These are phyloP conservation scores for Neofusicoccum laricinum DNA, from an alignment of 2,329 filamentous ascomycete genomes.

Conservation along the genomic window DNA sequence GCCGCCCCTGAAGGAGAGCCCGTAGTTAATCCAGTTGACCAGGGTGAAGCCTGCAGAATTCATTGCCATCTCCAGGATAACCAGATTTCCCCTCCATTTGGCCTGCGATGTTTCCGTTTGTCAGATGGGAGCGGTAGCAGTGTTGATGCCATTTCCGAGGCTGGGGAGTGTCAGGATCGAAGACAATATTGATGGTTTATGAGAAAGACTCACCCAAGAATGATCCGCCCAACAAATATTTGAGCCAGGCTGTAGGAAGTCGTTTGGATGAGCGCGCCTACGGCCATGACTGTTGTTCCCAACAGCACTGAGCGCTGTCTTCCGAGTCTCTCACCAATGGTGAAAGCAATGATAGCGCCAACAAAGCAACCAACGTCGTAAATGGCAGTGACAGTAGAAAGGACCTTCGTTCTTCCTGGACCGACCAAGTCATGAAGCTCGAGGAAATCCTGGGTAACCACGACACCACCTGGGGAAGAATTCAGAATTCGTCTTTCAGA, in stretches of 20 bases:
- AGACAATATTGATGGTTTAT: no score
- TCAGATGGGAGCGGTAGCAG: constrained; percentile 50
- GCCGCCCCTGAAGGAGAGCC: constrained; percentile 46
- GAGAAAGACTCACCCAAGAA: constrained; percentile 28
- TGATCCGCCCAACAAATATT: constrained; percentile 50
- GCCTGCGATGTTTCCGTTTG: constrained; percentile 49
- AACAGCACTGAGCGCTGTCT: constrained; percentile 48
- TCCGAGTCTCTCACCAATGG: constrained; percentile 48
- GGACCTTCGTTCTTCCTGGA: constrained; percentile 30
- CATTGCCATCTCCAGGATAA: constrained; percentile 50
- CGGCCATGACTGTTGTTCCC: constrained; percentile 48
- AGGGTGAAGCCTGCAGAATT: constrained; percentile 51
- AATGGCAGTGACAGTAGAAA: constrained; percentile 53
- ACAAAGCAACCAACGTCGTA: constrained; percentile 62
- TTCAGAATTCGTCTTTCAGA: neutral
- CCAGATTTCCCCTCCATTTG: constrained; percentile 42
- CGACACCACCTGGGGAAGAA: constrained; percentile 44
- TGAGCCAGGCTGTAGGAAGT: constrained; percentile 44
- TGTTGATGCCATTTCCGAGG: constrained; percentile 53
- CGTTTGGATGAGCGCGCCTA: constrained; percentile 49
- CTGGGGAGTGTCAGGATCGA: constrained; percentile 23
- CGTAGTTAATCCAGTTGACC: constrained; percentile 53
- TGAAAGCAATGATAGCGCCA: constrained; percentile 51
- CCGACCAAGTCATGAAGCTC: constrained; percentile 45
- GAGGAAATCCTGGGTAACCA: constrained; percentile 54